Base-by-base conservation (phyloP, 208 protist species). In the Lotmaria passim region DNA sequence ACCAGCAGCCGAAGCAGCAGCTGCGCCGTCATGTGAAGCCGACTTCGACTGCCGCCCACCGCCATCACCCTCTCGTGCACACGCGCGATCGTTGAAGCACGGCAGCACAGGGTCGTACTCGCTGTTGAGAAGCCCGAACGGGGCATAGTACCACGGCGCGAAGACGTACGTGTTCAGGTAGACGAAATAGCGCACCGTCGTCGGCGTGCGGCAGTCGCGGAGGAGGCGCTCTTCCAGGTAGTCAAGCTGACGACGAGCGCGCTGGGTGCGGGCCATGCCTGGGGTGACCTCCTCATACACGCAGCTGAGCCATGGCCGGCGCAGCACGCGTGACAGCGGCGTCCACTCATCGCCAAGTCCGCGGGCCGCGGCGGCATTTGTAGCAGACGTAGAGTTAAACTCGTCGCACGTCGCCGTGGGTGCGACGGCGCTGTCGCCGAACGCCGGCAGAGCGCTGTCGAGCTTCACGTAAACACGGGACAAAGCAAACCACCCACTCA, bases 201-300 rank as follows among this genome's bases (percentile, higher is more conserved):
- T 94, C 17, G 91, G 89, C 19, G 86, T 92, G 24, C 79, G 68
- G 69, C 81, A 82, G 78, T 96, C 91, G 14, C 91, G 88, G 51
- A 90, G 76, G 23, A 96, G 82, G 0, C 91, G 86, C 73, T 94
- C 91, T 66, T 96, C 91, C 48, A 93, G 68, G 68, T 87, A 96
- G 61, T 94, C 87, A 3, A 87, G 68, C 67, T 79, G 81, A 28
- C 89, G 84, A 19, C 74, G 62, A 11, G 82, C 79, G 23, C 83
- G 82, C 51, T 78, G 75, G 14, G 82, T 90, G 30, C 87, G 86
- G 12, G 79, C 78, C 91, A 96, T 96, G 31, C 88, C 88, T 8
- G 86, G 55, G 3, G 91, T 96, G 7, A 87, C 78, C 56, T 93
- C 81, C 28, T 47, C 58, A 33, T 96, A 96, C 24, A 93, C 77